Evolutionary conservation across 495 filamentous ascomycete genomes (phyloP).

Genomic region (Aspergillus affinis): DNA sequence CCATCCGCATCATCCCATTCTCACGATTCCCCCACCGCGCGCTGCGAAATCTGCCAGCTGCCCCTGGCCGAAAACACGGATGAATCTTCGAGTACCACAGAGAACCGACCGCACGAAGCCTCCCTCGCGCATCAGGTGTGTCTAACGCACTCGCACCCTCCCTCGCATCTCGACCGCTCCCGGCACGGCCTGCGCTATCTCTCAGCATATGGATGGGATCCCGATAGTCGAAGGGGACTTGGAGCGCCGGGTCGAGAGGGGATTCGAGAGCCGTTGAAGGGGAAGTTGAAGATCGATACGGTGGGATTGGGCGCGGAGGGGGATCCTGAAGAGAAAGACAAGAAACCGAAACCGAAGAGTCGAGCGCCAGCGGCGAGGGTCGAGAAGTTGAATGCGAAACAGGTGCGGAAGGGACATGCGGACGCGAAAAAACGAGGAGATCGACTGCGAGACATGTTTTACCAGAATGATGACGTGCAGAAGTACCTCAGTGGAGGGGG

Average conservation of each 20-base stretch:
- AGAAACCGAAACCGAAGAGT: slow-evolving; percentile 22
- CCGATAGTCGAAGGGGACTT: slow-evolving; percentile 71
- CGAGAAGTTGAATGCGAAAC: slow-evolving; percentile 67
- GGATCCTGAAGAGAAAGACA: slow-evolving; percentile 25
- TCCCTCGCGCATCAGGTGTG: slow-evolving; percentile 81
- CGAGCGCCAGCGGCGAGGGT: slow-evolving; percentile 50
- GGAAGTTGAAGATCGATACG: slow-evolving; percentile 69
- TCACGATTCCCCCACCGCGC: neutral
- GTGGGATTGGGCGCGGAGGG: slow-evolving; percentile 63
- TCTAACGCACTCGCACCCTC: slow-evolving; percentile 77
- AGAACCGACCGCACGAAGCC: slow-evolving; percentile 57
- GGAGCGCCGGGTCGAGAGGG: slow-evolving; percentile 68
- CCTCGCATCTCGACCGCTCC: slow-evolving; percentile 77
- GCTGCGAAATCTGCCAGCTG: slow-evolving; percentile 61
- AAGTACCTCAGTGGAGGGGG: slow-evolving; percentile 60
- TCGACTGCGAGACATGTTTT: slow-evolving; percentile 64
- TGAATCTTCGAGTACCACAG: slow-evolving; percentile 1
- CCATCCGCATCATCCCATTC: neutral
- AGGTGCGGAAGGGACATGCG: slow-evolving; percentile 58
- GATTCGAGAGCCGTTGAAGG: slow-evolving; percentile 72
- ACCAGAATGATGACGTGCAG: slow-evolving; percentile 66
- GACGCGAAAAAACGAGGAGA: slow-evolving; percentile 64
- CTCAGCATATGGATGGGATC: slow-evolving; percentile 81
- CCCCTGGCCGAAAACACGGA: slow-evolving; percentile 35
- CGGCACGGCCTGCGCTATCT: slow-evolving; percentile 75